Conservation (phyloP, 2,329 filamentous ascomycete species). For the Ploettnerulaceae sp. region DNA sequence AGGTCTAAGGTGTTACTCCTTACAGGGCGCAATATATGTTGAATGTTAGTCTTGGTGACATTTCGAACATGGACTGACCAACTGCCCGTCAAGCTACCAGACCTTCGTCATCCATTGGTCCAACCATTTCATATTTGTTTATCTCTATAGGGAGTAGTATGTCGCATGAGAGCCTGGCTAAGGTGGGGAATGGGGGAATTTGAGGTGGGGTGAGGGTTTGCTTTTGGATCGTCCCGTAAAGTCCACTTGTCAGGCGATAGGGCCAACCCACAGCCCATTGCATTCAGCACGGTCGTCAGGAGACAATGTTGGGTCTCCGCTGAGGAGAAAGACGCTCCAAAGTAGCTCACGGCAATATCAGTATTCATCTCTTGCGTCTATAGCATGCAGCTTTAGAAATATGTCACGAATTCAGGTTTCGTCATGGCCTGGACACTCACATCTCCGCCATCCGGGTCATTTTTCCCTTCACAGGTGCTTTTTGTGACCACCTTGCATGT, state of each 20-base stretch:
- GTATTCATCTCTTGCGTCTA: too few species aligned
- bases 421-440: too few species aligned
- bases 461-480: background rate
- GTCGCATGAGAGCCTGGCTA: slow-evolving; percentile 1
- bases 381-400: too few species aligned
- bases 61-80: too few species aligned
- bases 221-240: slow-evolving; percentile 3
- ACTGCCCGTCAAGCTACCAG: too few species aligned
- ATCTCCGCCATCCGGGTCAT: too few species aligned
- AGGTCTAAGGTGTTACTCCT: too few species aligned
- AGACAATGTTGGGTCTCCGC: background rate
- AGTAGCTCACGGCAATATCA: background rate
- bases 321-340: background rate
- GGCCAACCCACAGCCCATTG: background rate
- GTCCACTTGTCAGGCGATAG: background rate
- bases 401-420: too few species aligned
- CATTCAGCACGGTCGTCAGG: slow-evolving; percentile 4
- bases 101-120: too few species aligned
- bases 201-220: background rate
- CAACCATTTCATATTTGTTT: too few species aligned
- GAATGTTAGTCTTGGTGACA: too few species aligned
- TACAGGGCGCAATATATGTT: too few species aligned
- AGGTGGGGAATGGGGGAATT: background rate
- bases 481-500: background rate
- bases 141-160: background rate